Conservation (phyloP, 495 filamentous ascomycete genomes). For the Xylaria flabelliformis region DNA sequence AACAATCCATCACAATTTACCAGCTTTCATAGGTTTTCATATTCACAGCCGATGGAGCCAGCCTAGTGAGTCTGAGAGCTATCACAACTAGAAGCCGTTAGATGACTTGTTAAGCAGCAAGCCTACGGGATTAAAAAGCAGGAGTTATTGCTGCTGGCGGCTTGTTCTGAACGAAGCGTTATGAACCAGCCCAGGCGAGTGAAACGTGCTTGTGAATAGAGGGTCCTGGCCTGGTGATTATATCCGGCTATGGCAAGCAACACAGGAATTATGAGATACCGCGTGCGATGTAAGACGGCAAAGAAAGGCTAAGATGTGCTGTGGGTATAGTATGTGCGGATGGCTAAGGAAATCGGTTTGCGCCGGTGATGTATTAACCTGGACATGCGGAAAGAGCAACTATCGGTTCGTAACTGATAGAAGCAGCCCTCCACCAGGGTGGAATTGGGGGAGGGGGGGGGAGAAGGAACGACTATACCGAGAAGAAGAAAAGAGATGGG, state of each 20-base stretch:
- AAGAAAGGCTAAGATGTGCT: constrained; percentile 1
- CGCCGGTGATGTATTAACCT: constrained; percentile 18
- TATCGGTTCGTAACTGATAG: constrained; percentile 25
- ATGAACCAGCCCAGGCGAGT: constrained; percentile 10
- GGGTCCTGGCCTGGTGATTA: not conserved
- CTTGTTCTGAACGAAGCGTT: not conserved
- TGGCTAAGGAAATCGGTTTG: constrained; percentile 9
- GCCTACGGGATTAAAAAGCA: not conserved
- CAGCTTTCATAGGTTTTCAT: constrained; percentile 4
- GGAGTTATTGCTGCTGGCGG: constrained; percentile 11
- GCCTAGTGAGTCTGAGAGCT: constrained; percentile 1
- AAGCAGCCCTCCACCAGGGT: constrained; percentile 26
- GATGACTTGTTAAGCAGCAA: constrained; percentile 2
- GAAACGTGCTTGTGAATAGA: not conserved
- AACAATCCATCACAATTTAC: constrained; percentile 29
- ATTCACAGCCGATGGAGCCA: constrained; percentile 19
- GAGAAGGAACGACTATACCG: constrained; percentile 44
- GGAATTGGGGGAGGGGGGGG: constrained; percentile 18
- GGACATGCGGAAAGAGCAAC: constrained; percentile 21
- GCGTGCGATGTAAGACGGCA: constrained; percentile 15
- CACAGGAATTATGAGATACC: constrained; percentile 7
- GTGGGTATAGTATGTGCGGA: not conserved
- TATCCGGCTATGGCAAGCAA: not conserved
- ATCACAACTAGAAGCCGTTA: constrained; percentile 18
- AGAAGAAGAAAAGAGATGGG: constrained; percentile 34